Evolutionary conservation across 192 early-diverging fungal genomes (phyloP), one percentile per base, ranked within the genome.

Genomic region (Mortierella antarctica): DNA sequence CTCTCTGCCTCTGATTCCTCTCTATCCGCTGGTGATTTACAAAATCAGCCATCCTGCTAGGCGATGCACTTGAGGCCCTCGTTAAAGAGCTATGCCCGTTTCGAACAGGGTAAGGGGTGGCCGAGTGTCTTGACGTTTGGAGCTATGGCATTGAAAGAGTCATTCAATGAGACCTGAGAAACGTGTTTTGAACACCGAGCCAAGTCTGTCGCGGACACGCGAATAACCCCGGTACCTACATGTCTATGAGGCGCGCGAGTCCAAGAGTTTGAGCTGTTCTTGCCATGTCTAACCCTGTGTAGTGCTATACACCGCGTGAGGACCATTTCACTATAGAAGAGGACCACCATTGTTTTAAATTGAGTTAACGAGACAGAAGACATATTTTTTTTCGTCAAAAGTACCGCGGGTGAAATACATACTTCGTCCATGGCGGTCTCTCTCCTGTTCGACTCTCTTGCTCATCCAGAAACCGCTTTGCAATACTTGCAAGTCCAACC

Each of bases 301-400:
- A 80, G 52, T 1, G 77, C 77, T 5, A 67, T 15, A 18, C 77
- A 80, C 13, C 77, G 70, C 18, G 52, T 53, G 5, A 62, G 65
- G 17, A 72, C 65, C 23, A 54, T 62, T n/a, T 62, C 69, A 48
- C 77, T 80, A 63, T 7, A 14, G 31, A 13, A 21, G 57, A 20
- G 6, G 44, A 12, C 31, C 31, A 31, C 31, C 17, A 17, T 50
- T 14, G 4, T 50, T 50, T 1, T 1, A 50, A 14, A 1, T 50
- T 2, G 1, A 17, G 17, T 50, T 1, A 50, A 31, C 31, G 1
- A 50, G 49, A 11, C 17, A 17, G 17, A 14, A 50, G 17, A 17
- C 17, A 17, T 17, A 50, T 14, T 17, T 50, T 17, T 4, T 14
- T 17, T 2, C 23, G 11, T 41, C 18, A 2, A 47, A 47, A 46